Conservation (phyloP, 179 eudicot genomes). For the Beta lomatogona region DNA sequence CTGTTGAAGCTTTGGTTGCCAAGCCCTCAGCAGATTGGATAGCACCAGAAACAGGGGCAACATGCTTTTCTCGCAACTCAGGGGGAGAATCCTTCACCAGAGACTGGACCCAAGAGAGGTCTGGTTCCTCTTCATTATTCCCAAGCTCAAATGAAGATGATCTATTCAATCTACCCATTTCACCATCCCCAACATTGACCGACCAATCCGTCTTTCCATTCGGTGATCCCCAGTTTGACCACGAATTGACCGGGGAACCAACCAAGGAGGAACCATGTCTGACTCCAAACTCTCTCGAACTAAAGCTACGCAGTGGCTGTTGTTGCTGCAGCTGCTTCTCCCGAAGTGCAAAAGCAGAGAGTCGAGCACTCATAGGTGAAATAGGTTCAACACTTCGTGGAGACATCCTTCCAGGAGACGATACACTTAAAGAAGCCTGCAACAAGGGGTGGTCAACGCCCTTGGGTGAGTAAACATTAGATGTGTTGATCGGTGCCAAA, state of each 20-base stretch:
- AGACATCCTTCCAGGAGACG: conserved; percentile 59
- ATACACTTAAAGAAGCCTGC: conserved; percentile 50
- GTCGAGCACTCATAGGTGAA: conserved; percentile 54
- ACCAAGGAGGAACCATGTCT: conserved; percentile 33
- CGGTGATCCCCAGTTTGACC: conserved; percentile 54
- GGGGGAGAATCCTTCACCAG: conserved; percentile 66
- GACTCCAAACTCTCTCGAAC: conserved; percentile 52
- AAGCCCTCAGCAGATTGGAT: conserved; percentile 38
- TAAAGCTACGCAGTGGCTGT: conserved; percentile 49
- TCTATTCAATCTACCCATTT: conserved; percentile 30
- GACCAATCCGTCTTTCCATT: conserved; percentile 53
- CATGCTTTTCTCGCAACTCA: conserved; percentile 39
- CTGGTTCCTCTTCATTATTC: conserved; percentile 58
- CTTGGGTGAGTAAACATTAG: conserved; percentile 31
- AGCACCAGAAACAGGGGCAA: conserved; percentile 30
- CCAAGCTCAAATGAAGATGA: conserved; percentile 47
- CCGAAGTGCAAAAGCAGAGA: conserved; percentile 44
- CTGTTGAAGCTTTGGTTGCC: conserved; percentile 35
- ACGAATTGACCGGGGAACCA: conserved; percentile 45
- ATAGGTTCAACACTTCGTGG: conserved; percentile 57
- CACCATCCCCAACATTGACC: conserved; percentile 35
- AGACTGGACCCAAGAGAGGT: conserved; percentile 69
- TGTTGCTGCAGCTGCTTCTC: conserved; percentile 60
- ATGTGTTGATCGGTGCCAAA: conserved; percentile 40
- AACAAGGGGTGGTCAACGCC: conserved; percentile 42